Percentiles rank a stretch among this genome's conserved stretches.
Conservation (phyloP, 371 early-diverging fungal genomes). For the Mortierella sp. region DNA sequence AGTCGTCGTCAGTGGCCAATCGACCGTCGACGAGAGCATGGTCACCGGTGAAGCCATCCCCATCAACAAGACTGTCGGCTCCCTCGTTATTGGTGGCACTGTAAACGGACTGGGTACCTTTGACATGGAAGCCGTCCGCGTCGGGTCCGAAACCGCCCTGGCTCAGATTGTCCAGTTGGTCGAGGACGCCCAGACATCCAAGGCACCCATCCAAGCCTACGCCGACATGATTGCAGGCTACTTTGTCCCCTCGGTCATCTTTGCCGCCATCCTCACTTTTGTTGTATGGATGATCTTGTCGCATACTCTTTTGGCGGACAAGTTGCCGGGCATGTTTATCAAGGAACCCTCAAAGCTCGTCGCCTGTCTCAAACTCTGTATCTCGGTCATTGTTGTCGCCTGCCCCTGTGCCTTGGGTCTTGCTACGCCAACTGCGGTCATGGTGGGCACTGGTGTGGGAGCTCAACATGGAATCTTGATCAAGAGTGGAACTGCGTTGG, state of each 20-base stretch:
- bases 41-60: conserved; percentile 98
- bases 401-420: conserved; percentile 98
- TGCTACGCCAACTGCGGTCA: conserved; percentile 97
- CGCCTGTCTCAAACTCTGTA: conserved; percentile 89
- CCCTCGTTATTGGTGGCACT: conserved; percentile 91
- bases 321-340: conserved; percentile 68
- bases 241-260: conserved; percentile 92
- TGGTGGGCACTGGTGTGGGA: conserved; percentile 98
- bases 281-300: conserved; percentile 82
- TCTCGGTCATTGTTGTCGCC: conserved; percentile 96
- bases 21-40: conserved; percentile 96
- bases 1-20: conserved; percentile 83
- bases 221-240: conserved; percentile 87
- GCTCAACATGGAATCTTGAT: conserved; percentile 92
- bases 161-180: conserved; percentile 93
- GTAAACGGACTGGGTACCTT: conserved; percentile 89
- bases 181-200: conserved; percentile 86
- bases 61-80: conserved; percentile 80
- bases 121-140: conserved; percentile 77
- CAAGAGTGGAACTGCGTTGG: conserved; percentile 89
- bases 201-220: conserved; percentile 89
- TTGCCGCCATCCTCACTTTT: conserved; percentile 80
- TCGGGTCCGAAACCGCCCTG: conserved; percentile 88
- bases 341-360: conserved; percentile 80
- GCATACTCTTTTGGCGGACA: conserved; percentile 58